These are phyloP conservation scores for Cetraspora pellucida DNA, from an alignment of 192 early-diverging fungal species.

Conservation along the genomic window DNA sequence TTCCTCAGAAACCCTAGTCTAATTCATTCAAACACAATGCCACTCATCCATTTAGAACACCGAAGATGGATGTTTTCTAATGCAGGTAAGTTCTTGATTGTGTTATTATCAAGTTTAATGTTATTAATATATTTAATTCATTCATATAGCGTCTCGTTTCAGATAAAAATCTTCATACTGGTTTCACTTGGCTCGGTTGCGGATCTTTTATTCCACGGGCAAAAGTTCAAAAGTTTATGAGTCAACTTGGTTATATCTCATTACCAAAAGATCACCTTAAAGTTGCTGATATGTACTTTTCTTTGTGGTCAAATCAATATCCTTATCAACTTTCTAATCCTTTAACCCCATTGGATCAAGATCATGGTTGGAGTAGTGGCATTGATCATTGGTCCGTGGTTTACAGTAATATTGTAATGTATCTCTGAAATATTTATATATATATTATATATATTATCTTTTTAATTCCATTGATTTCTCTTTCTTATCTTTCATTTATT, in stretches of 20 bases:
- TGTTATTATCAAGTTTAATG: not conserved
- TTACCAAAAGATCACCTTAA: conserved; percentile 51
- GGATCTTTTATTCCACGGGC: conserved; percentile 52
- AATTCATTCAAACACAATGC: conserved; percentile 57
- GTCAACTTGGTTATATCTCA: conserved; percentile 51
- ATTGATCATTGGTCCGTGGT: conserved; percentile 54
- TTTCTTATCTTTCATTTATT: not conserved
- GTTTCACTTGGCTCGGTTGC: conserved; percentile 56
- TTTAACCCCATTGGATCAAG: conserved; percentile 46
- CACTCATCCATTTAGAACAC: conserved; percentile 51
- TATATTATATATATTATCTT: not conserved
- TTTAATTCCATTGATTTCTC: not conserved
- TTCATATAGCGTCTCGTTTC: not conserved
- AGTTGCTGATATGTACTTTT: conserved; percentile 57
- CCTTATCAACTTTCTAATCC: conserved; percentile 57
- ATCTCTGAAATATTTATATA: not conserved
- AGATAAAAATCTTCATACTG: conserved; percentile 56
- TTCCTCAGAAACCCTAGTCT: conserved; percentile 53
- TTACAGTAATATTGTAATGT: conserved; percentile 48
- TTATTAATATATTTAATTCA: not conserved
- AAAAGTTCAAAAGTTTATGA: conserved; percentile 54
- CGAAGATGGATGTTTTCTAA: conserved; percentile 58
- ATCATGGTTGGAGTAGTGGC: conserved; percentile 45
- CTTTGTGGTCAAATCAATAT: conserved; percentile 64
- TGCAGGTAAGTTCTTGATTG: conserved; percentile 38